Percentiles rank a stretch among this genome's conserved stretches.
Conservation (phyloP, 164 flowering plant genomes). For the Chimonanthus salicifolius region DNA sequence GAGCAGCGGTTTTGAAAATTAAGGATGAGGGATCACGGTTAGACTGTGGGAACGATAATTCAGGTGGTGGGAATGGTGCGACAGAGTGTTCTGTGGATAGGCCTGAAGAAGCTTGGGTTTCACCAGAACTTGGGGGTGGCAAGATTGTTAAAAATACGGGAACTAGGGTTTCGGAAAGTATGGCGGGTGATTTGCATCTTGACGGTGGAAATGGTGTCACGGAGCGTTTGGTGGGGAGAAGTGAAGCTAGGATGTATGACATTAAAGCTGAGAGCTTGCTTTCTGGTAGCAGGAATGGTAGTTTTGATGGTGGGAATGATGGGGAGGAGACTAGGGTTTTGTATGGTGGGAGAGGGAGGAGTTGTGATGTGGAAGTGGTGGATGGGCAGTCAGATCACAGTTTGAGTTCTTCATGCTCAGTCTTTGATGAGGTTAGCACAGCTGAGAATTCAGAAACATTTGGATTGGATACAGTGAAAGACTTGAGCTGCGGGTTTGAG, state of each 20-base stretch:
- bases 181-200: neutral
- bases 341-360: constrained; percentile 7
- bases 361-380: neutral
- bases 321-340: constrained; percentile 3
- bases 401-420: constrained; percentile 6
- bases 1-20: neutral
- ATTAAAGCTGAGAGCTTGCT: neutral
- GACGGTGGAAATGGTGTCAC: constrained; percentile 4
- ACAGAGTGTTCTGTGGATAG: neutral
- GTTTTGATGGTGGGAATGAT: neutral
- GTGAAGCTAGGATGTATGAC: constrained; percentile 7
- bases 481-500: constrained; percentile 14
- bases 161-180: constrained; percentile 22
- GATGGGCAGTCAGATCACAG: neutral
- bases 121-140: constrained; percentile 9
- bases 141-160: constrained; percentile 12
- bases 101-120: neutral
- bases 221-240: neutral
- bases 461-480: neutral
- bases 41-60: neutral
- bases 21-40: neutral
- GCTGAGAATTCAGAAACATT: neutral
- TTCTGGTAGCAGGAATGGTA: neutral
- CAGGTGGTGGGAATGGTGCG: neutral
- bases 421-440: constrained; percentile 5